Base-by-base conservation (phyloP, 2,329 filamentous ascomycete species). In the Calonectria hongkongensis region DNA sequence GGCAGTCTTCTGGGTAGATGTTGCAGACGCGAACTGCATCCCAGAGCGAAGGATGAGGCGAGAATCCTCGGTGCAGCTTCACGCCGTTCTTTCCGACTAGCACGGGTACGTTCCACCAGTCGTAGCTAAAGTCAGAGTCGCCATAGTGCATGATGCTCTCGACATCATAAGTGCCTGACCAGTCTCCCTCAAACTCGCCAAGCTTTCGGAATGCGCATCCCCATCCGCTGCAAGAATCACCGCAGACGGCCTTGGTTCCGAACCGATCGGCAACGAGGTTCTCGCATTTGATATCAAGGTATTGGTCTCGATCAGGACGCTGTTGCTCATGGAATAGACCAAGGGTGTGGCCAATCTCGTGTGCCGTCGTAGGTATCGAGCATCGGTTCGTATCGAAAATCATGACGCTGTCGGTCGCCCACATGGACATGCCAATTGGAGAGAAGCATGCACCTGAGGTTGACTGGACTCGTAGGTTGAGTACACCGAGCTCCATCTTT, bases 81-180 rank as follows among this genome's bases (percentile, higher is more conserved):
- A 66, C 64, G 16, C 47, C 47, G 10, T 66, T 66, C 28, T 50
- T 66, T 21, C 48, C 64, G 5, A 54, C 28, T 2, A 66, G 36
- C 6, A 48, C 47, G 2, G 47, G 64, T 3, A 45, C 15, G 16
- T 51, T 41, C 21, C 8, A 54, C 30, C 25, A 66, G 64, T 66
- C 64, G 30, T n/a, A 28, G 36, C 47, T 48, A 13, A 54, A 51
- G 36, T 41, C 48, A 12, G 47, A 45, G 12, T 66, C 64, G 30
- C 48, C 45, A 10, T 66, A 66, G 48, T 66, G 64, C 64, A 66
- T 66, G 48, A 66, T 66, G 36, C 41, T 50, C 18, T 51, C 36
- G 36, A 48, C 45, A 25, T 66, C 64, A 16, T 66, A 66, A 13
- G 48, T 47, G 21, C 64, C 64, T 12, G 43, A 47, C 41, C 33